phyloP scores from a whole-genome alignment of 352 stramenopile genomes.

The Phytophthora pinifolia region DNA sequence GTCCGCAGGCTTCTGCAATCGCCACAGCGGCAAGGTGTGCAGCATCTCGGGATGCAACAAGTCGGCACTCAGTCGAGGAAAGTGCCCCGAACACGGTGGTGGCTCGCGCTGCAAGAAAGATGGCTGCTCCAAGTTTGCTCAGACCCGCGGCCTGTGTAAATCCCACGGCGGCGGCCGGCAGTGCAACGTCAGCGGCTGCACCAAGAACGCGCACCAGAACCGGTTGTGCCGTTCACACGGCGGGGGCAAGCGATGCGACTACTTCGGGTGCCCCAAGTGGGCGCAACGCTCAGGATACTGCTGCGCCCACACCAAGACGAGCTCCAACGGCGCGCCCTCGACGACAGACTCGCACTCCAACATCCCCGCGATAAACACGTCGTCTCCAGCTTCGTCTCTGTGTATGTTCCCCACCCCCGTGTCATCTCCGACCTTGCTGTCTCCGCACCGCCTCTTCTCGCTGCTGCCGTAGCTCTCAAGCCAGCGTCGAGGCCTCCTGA shows the following conservation, averaged over 20 bases:
- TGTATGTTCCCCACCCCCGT: conserved; percentile 32
- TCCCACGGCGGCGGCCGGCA: conserved; percentile 79
- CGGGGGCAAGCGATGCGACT: conserved; percentile 81
- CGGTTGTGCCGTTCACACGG: conserved; percentile 81
- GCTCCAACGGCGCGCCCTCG: conserved; percentile 16
- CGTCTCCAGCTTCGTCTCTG: conserved; percentile 33
- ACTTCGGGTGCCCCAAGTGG: conserved; percentile 79
- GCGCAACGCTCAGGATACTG: conserved; percentile 85
- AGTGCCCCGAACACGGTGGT: conserved; percentile 84
- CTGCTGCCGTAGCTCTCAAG: conserved; percentile 44
- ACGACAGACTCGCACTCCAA: conserved; percentile 17
- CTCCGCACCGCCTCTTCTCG: conserved; percentile 62
- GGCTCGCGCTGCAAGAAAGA: conserved; percentile 84
- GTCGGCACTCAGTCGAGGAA: conserved; percentile 75
- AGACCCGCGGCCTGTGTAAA: conserved; percentile 82
- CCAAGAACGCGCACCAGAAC: conserved; percentile 86
- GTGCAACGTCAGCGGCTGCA: conserved; percentile 74
- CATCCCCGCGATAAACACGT: conserved; percentile 28
- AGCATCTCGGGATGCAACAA: conserved; percentile 68
- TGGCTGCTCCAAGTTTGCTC: conserved; percentile 84
- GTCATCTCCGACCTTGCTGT: conserved; percentile 59
- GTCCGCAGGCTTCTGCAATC: conserved; percentile 80
- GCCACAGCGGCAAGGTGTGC: conserved; percentile 81
- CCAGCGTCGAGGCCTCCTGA: background rate
- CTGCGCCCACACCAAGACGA: conserved; percentile 79